phyloP scores from a whole-genome alignment of 345 rosid genomes.

The Eutrema heterophyllum region DNA sequence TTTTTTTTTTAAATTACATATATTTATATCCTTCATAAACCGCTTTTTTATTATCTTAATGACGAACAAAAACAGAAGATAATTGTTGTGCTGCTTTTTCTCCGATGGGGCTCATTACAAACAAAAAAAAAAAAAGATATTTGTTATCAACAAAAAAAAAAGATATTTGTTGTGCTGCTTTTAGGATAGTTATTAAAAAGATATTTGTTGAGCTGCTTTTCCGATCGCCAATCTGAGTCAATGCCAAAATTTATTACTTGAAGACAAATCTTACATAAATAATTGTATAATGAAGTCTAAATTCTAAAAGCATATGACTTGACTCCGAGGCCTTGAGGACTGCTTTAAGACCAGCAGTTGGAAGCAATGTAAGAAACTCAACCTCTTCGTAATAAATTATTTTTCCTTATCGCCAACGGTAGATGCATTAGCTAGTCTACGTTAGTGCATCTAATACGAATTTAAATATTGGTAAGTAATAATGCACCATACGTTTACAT shows the following conservation, averaged over 20 bases:
- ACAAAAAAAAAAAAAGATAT: background rate
- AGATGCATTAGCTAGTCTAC: background rate
- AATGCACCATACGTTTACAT: background rate
- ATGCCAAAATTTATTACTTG: background rate
- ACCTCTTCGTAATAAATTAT: background rate
- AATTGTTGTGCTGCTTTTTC: background rate
- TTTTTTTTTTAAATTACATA: too few species aligned
- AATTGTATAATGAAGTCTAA: background rate
- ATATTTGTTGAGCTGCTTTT: background rate
- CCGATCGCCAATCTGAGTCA: background rate
- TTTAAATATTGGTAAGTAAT: background rate
- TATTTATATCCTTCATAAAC: background rate
- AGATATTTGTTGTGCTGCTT: background rate
- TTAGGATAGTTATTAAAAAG: background rate
- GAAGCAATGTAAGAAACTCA: constrained; percentile 9
- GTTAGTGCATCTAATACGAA: background rate
- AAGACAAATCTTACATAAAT: background rate
- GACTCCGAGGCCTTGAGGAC: background rate
- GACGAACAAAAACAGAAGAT: background rate
- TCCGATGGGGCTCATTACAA: background rate
- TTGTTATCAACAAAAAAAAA: background rate
- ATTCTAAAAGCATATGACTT: constrained; percentile 16
- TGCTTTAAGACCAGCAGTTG: constrained; percentile 1
- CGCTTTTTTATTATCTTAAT: too few species aligned
- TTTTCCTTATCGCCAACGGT: background rate